phyloP scores from a whole-genome alignment of 1,284 basidiomycete species.

The Moesziomyces aphidis region DNA sequence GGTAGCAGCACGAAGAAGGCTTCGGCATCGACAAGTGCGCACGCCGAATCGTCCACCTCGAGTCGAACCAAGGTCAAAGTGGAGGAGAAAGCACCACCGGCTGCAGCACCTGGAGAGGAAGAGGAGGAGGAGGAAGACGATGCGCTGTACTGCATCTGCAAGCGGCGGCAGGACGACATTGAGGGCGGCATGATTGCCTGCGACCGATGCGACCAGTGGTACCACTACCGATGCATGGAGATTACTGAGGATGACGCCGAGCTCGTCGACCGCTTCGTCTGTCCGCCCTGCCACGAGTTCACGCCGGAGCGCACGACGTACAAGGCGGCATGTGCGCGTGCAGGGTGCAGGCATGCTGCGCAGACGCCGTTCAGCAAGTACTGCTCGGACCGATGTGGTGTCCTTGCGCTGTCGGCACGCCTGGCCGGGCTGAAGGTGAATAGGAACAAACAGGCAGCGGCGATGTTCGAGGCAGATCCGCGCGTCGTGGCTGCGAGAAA shows the following conservation, averaged over 20 bases:
- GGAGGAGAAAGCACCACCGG: slow-evolving; percentile 2
- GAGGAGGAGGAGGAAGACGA: slow-evolving; percentile 44
- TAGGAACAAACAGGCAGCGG: slow-evolving; percentile 8
- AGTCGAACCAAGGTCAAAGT: slow-evolving; percentile 7
- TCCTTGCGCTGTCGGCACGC: slow-evolving; percentile 26
- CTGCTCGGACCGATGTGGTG: slow-evolving; percentile 60
- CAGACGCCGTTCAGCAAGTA: slow-evolving; percentile 51
- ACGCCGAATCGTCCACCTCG: not conserved
- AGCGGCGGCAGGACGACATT: slow-evolving; percentile 44
- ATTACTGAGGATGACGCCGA: slow-evolving; percentile 51
- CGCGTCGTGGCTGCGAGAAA: slow-evolving; percentile 19
- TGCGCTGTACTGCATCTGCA: slow-evolving; percentile 52
- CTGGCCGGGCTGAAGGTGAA: slow-evolving; percentile 20
- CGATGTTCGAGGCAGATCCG: slow-evolving; percentile 7
- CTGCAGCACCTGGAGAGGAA: not conserved
- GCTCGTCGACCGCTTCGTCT: slow-evolving; percentile 59
- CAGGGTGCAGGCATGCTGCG: slow-evolving; percentile 44
- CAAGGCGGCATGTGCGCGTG: slow-evolving; percentile 42
- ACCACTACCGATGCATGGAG: slow-evolving; percentile 55
- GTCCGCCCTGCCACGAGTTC: slow-evolving; percentile 44
- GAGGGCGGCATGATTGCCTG: slow-evolving; percentile 64
- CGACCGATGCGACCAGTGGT: slow-evolving; percentile 63
- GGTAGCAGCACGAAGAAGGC: slow-evolving; percentile 17
- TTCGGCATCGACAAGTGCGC: slow-evolving; percentile 1
- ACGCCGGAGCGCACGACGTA: slow-evolving; percentile 52